These are phyloP conservation scores for Gossypium arboreum DNA, from an alignment of 345 rosid species.

Conservation along the genomic window DNA sequence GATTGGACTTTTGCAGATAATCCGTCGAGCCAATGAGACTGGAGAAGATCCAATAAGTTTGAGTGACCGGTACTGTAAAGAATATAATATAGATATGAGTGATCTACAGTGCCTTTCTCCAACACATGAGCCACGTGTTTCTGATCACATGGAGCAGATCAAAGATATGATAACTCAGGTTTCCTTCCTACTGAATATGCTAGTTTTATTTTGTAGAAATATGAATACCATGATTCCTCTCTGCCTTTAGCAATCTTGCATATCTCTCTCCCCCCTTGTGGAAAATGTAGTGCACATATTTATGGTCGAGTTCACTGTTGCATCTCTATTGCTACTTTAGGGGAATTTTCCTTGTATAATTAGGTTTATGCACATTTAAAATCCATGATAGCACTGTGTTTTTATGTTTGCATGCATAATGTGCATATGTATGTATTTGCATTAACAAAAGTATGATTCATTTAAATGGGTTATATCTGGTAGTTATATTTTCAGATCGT, in stretches of 20 bases:
- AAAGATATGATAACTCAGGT: constrained; percentile 69
- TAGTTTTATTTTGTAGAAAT: neutral
- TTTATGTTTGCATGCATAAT: neutral
- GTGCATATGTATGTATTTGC: neutral
- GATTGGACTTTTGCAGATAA: constrained; percentile 45
- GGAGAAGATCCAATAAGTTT: constrained; percentile 53
- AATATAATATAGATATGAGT: constrained; percentile 65
- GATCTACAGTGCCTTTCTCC: constrained; percentile 78
- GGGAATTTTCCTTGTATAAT: neutral
- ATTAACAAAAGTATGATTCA: neutral
- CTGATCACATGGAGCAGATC: constrained; percentile 73
- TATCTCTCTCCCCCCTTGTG: neutral
- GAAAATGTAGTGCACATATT: neutral
- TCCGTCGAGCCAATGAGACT: constrained; percentile 59
- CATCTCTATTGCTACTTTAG: neutral
- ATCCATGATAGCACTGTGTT: neutral
- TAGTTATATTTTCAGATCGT: neutral
- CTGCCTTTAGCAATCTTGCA: neutral
- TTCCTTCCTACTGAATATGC: constrained; percentile 8
- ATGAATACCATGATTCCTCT: neutral
- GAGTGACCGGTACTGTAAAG: constrained; percentile 69
- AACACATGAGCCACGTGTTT: constrained; percentile 72
- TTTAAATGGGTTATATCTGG: neutral
- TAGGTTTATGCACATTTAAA: neutral
- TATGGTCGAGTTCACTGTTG: neutral